phyloP scores from a whole-genome alignment of 148 eudicot genomes.

The Vaccinium vitisidaea region DNA sequence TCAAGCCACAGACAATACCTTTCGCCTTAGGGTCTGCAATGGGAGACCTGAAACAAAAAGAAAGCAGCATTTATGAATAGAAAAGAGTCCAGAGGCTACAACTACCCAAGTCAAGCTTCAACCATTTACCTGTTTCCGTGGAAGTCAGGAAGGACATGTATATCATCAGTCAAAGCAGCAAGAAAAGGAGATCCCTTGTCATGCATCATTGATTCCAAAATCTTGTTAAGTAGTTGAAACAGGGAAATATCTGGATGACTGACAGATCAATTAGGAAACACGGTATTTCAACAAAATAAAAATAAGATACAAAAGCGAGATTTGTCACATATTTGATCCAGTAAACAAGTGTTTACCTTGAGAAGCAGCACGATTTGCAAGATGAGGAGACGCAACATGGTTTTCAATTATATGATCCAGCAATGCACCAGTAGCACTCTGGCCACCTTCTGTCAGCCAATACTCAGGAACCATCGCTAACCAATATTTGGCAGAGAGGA shows the following conservation, averaged over 20 bases:
- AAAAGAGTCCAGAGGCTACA: conserved; percentile 4
- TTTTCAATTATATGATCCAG: conserved; percentile 78
- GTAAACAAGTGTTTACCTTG: conserved; percentile 45
- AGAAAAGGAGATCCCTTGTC: conserved; percentile 61
- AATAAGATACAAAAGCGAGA: neutral
- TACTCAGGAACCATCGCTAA: conserved; percentile 92
- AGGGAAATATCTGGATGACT: conserved; percentile 59
- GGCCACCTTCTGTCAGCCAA: conserved; percentile 99
- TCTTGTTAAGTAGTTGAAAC: conserved; percentile 73
- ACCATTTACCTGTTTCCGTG: conserved; percentile 84
- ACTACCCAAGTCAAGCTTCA: neutral
- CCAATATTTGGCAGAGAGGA: conserved; percentile 12
- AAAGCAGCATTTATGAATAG: conserved; percentile 6
- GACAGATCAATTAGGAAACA: conserved; percentile 1
- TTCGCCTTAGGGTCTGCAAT: conserved; percentile 87
- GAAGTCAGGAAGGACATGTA: conserved; percentile 93
- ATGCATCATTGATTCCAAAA: conserved; percentile 59
- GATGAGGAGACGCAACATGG: conserved; percentile 75
- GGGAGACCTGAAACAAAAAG: conserved; percentile 70
- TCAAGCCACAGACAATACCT: conserved; percentile 86
- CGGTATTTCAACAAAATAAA: neutral
- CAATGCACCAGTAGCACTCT: conserved; percentile 96
- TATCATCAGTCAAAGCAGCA: conserved; percentile 75
- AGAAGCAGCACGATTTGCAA: conserved; percentile 93
- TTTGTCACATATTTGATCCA: neutral